Conservation (phyloP, 163 green algal species). For the Chlamydomonas reinhardtii region DNA sequence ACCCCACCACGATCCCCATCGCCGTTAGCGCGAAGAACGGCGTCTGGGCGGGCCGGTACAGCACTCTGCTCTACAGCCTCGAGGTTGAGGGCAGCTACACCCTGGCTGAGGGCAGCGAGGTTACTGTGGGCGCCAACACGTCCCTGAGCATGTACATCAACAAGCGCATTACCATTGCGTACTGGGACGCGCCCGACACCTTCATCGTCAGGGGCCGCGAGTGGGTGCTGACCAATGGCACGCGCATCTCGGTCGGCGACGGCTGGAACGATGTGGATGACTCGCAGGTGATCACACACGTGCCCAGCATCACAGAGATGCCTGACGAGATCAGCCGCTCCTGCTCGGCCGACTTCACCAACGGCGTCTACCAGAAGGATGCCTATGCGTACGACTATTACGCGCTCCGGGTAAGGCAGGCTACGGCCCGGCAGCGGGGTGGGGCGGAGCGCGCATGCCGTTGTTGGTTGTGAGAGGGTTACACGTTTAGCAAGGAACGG, state of each 20-base stretch:
- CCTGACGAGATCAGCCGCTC: background rate
- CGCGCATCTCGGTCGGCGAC: background rate
- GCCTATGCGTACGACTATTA: background rate
- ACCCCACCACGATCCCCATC: background rate
- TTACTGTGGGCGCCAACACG: background rate
- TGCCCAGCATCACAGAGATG: background rate
- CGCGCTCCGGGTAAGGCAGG: background rate
- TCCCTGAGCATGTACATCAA: background rate
- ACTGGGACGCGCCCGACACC: too few relatives aligned
- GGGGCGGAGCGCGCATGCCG: too few relatives aligned
- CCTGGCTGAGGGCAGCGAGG: background rate
- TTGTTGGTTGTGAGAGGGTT: too few relatives aligned
- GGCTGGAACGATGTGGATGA: background rate
- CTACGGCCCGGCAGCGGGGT: too few relatives aligned
- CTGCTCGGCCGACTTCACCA: conserved; percentile 7
- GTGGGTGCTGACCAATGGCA: background rate
- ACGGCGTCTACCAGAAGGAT: background rate
- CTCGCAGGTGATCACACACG: background rate
- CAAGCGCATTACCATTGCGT: too few relatives aligned
- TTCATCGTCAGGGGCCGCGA: background rate
- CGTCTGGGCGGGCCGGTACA: background rate
- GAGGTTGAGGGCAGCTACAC: background rate
- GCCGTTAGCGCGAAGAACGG: too few relatives aligned
- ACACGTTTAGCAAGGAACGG: too few relatives aligned
- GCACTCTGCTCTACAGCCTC: background rate